Conservation (phyloP, 805 yeast species). For the Cyberlindnera saturnus region DNA sequence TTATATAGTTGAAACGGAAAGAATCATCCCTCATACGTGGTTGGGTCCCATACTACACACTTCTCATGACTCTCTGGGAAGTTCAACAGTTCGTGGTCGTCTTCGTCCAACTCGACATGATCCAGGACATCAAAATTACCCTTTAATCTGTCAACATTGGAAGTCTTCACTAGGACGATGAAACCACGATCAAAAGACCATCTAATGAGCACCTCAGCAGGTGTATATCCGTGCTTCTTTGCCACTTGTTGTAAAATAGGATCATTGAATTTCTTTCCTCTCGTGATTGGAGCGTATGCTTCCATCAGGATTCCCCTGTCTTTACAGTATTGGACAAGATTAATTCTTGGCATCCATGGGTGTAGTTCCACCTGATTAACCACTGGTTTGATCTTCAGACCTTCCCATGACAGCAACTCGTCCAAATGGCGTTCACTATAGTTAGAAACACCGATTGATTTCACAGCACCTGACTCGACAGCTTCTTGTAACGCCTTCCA, state of each 20-base stretch:
- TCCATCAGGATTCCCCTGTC: constrained; percentile 49
- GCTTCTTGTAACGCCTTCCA: constrained; percentile 74
- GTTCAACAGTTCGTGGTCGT: constrained; percentile 35
- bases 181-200: constrained; percentile 74
- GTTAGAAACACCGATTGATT: constrained; percentile 75
- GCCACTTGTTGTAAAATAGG: constrained; percentile 46
- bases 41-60: constrained; percentile 61
- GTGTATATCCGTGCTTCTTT: constrained; percentile 38
- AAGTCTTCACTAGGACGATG: constrained; percentile 66
- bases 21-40: constrained; percentile 5
- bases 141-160: constrained; percentile 43
- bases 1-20: no score
- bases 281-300: constrained; percentile 74
- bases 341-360: constrained; percentile 60
- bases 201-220: constrained; percentile 60
- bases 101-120: constrained; percentile 35
- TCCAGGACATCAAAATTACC: constrained; percentile 50
- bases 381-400: constrained; percentile 43
- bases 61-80: constrained; percentile 48
- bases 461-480: constrained; percentile 50
- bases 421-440: constrained; percentile 55
- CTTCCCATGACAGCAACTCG: constrained; percentile 54
- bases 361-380: constrained; percentile 68
- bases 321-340: constrained; percentile 46
- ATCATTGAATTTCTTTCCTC: constrained; percentile 53